A percentile compares a stretch with the other conserved stretches of the same genome.
phyloP scores from a whole-genome alignment of 1,284 basidiomycete genomes.

The Hypsizygus ulmarius region DNA sequence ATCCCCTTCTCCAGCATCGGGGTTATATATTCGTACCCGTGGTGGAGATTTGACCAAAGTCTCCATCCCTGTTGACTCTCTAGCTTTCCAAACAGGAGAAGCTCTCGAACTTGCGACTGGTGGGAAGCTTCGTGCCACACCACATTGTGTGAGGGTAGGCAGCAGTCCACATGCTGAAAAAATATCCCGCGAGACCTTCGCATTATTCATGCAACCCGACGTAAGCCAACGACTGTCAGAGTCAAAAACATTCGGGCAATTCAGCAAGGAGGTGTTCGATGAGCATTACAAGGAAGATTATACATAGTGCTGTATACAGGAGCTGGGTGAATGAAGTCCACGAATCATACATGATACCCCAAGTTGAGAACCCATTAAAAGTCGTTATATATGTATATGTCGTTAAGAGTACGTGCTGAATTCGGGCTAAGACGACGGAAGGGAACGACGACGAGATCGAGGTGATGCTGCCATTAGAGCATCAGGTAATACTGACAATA shows the following conservation, averaged over 20 bases:
- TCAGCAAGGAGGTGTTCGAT: constrained; percentile 80
- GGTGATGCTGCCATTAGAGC: constrained; percentile 42
- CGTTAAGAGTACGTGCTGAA: background rate
- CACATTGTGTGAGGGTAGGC: constrained; percentile 84
- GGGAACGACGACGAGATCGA: constrained; percentile 40
- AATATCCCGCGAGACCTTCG: constrained; percentile 82
- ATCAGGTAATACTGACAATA: constrained; percentile 59
- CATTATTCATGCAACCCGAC: constrained; percentile 92
- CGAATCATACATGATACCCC: constrained; percentile 12
- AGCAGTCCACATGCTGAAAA: constrained; percentile 40
- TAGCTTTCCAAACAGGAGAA: constrained; percentile 94
- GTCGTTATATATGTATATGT: constrained; percentile 4
- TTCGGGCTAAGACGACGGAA: constrained; percentile 14
- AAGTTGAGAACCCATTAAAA: background rate
- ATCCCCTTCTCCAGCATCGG: constrained; percentile 72
- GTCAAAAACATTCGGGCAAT: constrained; percentile 80
- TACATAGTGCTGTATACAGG: constrained; percentile 23
- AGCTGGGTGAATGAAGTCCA: constrained; percentile 18
- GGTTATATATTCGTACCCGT: constrained; percentile 86
- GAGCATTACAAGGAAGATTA: constrained; percentile 64
- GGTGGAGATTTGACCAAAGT: constrained; percentile 76
- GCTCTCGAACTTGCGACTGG: constrained; percentile 85
- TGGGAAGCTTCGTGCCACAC: constrained; percentile 77
- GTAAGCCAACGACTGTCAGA: constrained; percentile 70
- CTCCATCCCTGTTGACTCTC: constrained; percentile 74